Evolutionary conservation across 2,329 filamentous ascomycete species (phyloP).

Genomic region (Verticillium zaregamsianum): DNA sequence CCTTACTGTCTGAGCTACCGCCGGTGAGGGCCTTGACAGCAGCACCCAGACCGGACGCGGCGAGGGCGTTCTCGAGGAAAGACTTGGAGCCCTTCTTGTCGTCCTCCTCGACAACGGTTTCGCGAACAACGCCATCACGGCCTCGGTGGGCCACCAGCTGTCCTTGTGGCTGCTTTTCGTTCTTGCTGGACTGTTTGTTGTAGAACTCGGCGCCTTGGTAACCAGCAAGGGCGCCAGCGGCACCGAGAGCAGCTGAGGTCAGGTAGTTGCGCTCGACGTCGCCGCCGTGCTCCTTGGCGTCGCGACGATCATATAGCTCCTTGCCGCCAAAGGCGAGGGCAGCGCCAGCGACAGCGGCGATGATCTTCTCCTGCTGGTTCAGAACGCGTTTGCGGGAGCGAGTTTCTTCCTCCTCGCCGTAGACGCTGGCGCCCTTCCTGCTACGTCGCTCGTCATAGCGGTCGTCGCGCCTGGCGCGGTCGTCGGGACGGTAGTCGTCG

Average conservation of each 20-base stretch:
- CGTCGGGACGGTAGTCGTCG: slow-evolving; percentile 42
- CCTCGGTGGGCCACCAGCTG: slow-evolving; percentile 49
- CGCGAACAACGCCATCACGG: slow-evolving; percentile 45
- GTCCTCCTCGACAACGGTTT: slow-evolving; percentile 50
- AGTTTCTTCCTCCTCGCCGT: slow-evolving; percentile 56
- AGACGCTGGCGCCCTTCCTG: slow-evolving; percentile 46
- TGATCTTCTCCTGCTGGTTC: slow-evolving; percentile 61
- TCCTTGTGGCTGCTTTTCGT: slow-evolving; percentile 43
- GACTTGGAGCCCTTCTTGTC: slow-evolving; percentile 60
- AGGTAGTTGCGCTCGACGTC: slow-evolving; percentile 55
- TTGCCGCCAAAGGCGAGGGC: slow-evolving; percentile 62
- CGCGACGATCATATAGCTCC: slow-evolving; percentile 60
- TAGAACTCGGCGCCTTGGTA: slow-evolving; percentile 62
- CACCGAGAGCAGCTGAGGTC: slow-evolving; percentile 57
- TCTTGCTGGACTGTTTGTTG: slow-evolving; percentile 53
- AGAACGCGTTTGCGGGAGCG: slow-evolving; percentile 46
- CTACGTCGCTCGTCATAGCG: slow-evolving; percentile 44
- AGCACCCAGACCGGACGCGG: slow-evolving; percentile 57
- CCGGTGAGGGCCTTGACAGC: slow-evolving; percentile 58
- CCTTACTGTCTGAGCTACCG: slow-evolving; percentile 36
- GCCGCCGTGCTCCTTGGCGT: slow-evolving; percentile 46
- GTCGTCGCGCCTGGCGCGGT: slow-evolving; percentile 39
- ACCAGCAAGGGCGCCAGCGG: slow-evolving; percentile 59
- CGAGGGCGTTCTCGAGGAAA: slow-evolving; percentile 59
- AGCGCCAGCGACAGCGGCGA: slow-evolving; percentile 61